Evolutionary conservation across 495 filamentous ascomycete species (phyloP).

Genomic region (Friedmanniomyces simplex): DNA sequence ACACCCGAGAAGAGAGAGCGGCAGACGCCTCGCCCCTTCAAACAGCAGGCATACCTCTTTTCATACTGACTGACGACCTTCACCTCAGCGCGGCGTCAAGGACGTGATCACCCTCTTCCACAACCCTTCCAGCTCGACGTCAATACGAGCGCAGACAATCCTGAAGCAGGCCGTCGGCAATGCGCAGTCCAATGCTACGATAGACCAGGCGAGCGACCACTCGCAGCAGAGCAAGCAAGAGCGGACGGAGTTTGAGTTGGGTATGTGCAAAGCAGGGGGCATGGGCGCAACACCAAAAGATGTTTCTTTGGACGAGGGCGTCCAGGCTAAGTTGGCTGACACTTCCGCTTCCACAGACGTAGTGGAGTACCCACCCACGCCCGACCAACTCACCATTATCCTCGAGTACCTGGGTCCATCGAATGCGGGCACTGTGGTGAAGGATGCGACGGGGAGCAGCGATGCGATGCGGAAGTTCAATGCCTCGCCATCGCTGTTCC

Average conservation of each 20-base stretch:
- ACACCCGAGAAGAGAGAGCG: not conserved
- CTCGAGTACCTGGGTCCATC: conserved; percentile 67
- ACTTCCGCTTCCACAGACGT: conserved; percentile 41
- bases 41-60: not conserved
- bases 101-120: conserved; percentile 97
- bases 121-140: conserved; percentile 54
- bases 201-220: conserved; percentile 57
- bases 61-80: not conserved
- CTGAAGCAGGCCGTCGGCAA: conserved; percentile 65
- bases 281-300: too few species aligned
- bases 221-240: conserved; percentile 41
- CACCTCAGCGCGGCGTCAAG: conserved; percentile 27
- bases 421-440: conserved; percentile 49
- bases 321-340: too few species aligned
- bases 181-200: conserved; percentile 47
- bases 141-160: conserved; percentile 54
- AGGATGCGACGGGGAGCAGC: conserved; percentile 55
- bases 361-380: conserved; percentile 67
- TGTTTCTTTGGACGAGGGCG: too few species aligned
- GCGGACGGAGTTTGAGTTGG: conserved; percentile 65
- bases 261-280: conserved; percentile 27
- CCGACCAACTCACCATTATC: conserved; percentile 76
- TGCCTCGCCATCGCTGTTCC: conserved; percentile 47
- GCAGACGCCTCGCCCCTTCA: not conserved
- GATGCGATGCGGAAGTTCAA: conserved; percentile 68